Conservation (phyloP, 75 land plant species). For the Pseudotsuga menziesii region DNA sequence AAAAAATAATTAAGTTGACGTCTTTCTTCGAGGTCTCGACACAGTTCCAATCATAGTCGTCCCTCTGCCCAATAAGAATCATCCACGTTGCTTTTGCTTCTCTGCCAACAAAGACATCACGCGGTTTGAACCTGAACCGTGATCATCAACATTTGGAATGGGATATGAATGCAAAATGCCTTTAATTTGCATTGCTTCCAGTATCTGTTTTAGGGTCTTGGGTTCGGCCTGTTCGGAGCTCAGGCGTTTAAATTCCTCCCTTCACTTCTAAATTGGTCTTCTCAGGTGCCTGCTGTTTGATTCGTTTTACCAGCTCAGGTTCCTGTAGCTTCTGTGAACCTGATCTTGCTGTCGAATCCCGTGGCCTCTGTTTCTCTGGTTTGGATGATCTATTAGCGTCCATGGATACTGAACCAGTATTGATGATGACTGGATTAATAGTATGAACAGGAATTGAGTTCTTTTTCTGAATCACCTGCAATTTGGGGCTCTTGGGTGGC, state of each 20-base stretch:
- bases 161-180: background rate
- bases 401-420: background rate
- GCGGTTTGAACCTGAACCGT: background rate
- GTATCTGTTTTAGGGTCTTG: constrained; percentile 11
- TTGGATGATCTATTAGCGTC: background rate
- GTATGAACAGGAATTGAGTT: too few relatives aligned
- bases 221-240: background rate
- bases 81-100: too few relatives aligned
- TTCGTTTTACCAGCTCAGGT: background rate
- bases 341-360: background rate
- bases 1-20: too few relatives aligned
- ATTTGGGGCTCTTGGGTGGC: too few relatives aligned
- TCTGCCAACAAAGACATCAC: background rate
- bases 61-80: too few relatives aligned
- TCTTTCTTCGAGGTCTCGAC: too few relatives aligned
- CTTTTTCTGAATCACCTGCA: too few relatives aligned
- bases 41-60: too few relatives aligned
- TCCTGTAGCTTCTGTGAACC: background rate
- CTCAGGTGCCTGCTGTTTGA: background rate
- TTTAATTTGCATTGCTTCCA: constrained; percentile 5
- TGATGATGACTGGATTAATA: too few relatives aligned
- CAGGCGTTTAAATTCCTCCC: background rate
- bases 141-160: background rate
- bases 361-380: background rate
- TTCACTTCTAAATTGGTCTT: background rate